These are phyloP conservation scores for Micractinium sp. DNA, from an alignment of 139 green algal genomes.

Conservation along the genomic window DNA sequence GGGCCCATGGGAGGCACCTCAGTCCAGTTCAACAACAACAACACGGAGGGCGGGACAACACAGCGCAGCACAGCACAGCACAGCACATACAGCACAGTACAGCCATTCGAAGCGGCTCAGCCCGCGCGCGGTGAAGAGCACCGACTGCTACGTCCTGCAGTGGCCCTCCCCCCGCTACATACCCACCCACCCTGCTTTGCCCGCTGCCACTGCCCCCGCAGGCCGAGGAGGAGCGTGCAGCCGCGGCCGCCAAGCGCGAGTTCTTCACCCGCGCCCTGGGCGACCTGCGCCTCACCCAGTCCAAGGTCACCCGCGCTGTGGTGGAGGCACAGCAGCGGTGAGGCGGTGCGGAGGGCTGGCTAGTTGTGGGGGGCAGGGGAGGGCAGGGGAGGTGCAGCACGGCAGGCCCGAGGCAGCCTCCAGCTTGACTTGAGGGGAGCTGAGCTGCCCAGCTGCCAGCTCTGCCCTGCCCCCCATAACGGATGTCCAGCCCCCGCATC, in stretches of 20 bases:
- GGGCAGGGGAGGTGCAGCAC: background rate
- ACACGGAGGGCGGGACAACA: too few species aligned
- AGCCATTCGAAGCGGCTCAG: too few species aligned
- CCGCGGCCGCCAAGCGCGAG: constrained; percentile 26
- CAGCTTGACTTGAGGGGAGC: too few species aligned
- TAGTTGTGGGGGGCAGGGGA: background rate
- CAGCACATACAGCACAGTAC: too few species aligned
- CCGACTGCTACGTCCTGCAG: too few species aligned
- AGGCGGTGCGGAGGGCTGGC: background rate
- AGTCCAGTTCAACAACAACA: too few species aligned
- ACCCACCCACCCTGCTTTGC: background rate
- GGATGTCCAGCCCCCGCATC: background rate
- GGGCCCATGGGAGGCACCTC: too few species aligned
- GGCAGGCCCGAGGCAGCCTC: too few species aligned
- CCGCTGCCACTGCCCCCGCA: background rate
- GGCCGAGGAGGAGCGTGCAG: constrained; percentile 43
- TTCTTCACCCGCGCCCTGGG: constrained; percentile 46
- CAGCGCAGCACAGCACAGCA: too few species aligned
- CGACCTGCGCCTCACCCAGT: constrained; percentile 40
- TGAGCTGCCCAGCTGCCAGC: too few species aligned
- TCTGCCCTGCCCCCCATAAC: background rate
- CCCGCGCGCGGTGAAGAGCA: too few species aligned
- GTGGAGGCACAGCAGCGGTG: constrained; percentile 51
- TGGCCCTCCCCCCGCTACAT: background rate
- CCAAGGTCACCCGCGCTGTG: constrained; percentile 39